Percentiles rank a stretch among this genome's conserved stretches.
Conservation (phyloP, 2,329 filamentous ascomycete species). For the Sclerotinia subarctica region DNA sequence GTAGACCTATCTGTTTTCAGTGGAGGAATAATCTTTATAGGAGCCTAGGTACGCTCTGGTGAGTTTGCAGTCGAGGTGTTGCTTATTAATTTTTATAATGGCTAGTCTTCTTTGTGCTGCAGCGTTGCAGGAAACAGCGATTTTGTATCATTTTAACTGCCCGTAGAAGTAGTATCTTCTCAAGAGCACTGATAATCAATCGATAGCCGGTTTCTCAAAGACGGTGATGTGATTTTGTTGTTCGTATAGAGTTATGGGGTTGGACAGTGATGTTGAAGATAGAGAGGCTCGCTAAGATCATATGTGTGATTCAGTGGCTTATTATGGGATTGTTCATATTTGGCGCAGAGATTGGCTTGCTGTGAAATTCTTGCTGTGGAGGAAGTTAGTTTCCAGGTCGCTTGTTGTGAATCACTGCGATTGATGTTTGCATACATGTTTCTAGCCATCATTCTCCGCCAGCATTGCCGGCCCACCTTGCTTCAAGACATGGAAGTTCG, state of each 20-base stretch:
- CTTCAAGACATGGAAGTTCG: neutral
- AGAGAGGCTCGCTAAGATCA: too few species aligned
- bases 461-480: too few species aligned
- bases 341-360: neutral
- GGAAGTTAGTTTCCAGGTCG: too few species aligned
- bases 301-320: neutral
- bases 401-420: neutral
- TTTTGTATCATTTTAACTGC: too few species aligned
- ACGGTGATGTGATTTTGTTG: neutral
- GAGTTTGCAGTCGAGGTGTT: neutral
- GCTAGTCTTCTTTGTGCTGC: neutral
- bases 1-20: neutral
- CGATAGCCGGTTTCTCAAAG: neutral
- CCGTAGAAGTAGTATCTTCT: neutral
- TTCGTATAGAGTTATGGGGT: too few species aligned
- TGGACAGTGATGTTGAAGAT: accelerated
- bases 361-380: accelerated
- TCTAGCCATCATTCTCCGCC: neutral
- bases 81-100: too few species aligned
- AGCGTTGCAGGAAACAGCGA: neutral
- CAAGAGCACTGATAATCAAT: neutral
- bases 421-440: neutral
- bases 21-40: neutral
- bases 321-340: neutral
- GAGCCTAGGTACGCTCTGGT: neutral